Conservation (phyloP, 2,329 filamentous ascomycete genomes). For the Epichloe amarillans region DNA sequence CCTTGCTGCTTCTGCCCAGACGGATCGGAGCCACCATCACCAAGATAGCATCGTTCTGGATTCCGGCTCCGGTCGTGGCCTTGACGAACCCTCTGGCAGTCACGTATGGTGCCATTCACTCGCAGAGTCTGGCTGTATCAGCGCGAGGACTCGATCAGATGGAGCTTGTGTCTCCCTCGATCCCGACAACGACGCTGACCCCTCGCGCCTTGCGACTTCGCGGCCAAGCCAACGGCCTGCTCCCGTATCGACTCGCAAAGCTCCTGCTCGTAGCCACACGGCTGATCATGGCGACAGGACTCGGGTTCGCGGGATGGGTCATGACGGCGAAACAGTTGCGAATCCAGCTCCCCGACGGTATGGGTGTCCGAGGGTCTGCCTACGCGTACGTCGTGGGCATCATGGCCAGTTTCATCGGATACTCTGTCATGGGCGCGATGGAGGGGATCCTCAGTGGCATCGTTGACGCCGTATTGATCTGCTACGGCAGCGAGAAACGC, state of each 20-base stretch:
- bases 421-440: slow-evolving; percentile 82
- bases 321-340: slow-evolving; percentile 71
- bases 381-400: slow-evolving; percentile 93
- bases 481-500: slow-evolving; percentile 80
- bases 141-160: slow-evolving; percentile 72
- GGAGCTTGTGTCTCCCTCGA: slow-evolving; percentile 60
- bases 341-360: slow-evolving; percentile 40
- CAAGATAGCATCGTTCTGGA: slow-evolving; percentile 62
- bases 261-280: slow-evolving; percentile 81
- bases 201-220: slow-evolving; percentile 35
- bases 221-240: slow-evolving; percentile 40
- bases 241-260: slow-evolving; percentile 84
- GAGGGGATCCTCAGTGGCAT: slow-evolving; percentile 80
- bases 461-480: slow-evolving; percentile 78
- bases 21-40: slow-evolving; percentile 52
- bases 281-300: slow-evolving; percentile 76
- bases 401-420: slow-evolving; percentile 87
- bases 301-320: slow-evolving; percentile 96
- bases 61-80: slow-evolving; percentile 73
- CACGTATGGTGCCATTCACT: slow-evolving; percentile 90
- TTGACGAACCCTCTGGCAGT: slow-evolving; percentile 85
- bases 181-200: slow-evolving; percentile 59
- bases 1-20: slow-evolving; percentile 69
- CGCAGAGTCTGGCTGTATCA: slow-evolving; percentile 63
- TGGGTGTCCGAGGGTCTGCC: slow-evolving; percentile 58